Evolutionary conservation across 768 basidiomycete genomes (phyloP), one percentile per base, ranked within the genome.

Genomic region (Podaxis mareebaensis): DNA sequence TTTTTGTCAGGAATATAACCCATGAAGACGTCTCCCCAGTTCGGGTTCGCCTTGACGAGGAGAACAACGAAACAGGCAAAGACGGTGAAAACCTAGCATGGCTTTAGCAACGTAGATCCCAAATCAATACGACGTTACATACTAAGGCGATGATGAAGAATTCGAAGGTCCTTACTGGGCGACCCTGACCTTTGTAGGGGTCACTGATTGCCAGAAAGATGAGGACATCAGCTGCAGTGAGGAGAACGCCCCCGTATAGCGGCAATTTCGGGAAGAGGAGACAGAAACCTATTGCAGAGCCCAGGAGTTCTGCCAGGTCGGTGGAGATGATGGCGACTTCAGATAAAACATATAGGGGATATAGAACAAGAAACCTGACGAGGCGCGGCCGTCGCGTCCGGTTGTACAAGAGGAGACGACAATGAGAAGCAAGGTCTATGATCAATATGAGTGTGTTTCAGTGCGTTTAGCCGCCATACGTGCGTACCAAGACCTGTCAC

Each of bases 271-370:
- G 87, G 66, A 88, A 83, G 26, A 89, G 73, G 69, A 91, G 78
- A 64, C 83, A 83, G 61, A 92, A 77, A 4, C 87, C 90, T 53
- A 91, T 89, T 3, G 90, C 90, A 63, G 83, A 85, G 0, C 90
- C 84, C 11, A 91, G 73, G 54, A 91, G 75, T 72, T 92, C 90
- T 1, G 89, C 87, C 49, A 91, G 75, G 71, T 89, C 89, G 15
- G 88, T 89, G n/a, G 82, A 81, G 38, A 89, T 78, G 71, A 89
- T 86, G 54, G 86, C 85, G 22, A 87, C 70, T 70, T 89, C 88
- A 6, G 84, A 73, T 33, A 84, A 70, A 13, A 72, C 69, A 64
- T 86, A 87, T 38, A 87, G 76, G 2, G 86, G 85, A 69, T 85
- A 87, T n/a, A 85, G 74, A 17, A 83, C 68, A 8, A 73, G 73